Evolutionary conservation across 768 basidiomycete species (phyloP), one percentile per base, ranked within the genome.

Genomic region (Trametes cingulata): DNA sequence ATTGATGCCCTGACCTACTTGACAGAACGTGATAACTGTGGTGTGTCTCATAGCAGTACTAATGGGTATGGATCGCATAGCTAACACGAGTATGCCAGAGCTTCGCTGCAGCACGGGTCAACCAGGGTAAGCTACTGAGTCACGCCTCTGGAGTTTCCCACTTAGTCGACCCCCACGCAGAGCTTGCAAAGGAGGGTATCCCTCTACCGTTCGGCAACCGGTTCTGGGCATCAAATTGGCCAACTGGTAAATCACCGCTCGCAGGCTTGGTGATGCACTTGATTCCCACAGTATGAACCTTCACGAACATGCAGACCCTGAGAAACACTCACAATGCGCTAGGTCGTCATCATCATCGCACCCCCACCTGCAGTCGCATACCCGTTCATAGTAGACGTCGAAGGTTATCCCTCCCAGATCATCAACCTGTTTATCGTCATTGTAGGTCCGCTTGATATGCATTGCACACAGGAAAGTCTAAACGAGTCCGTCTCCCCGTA

Each of bases 171-270:
- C 17, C 1, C 15, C 13, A n/a, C 14, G 3, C 45, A 66, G 67
- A 85, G 52, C 77, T 85, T 2, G 84, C 84, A 3, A 85, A 85
- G 61, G 84, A 84, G 65, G 84, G 84, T 0, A 72, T 85, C 15
- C 83, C 83, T 15, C 75, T 85, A 0, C 83, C 83, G 0, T 83
- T 83, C 51, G 82, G 82, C 2, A 84, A 81, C 61, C 76, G 69
- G 27, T 82, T 85, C 63, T 84, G 82, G 83, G 84, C 84, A 1
- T 82, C 81, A 0, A 85, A 84, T 64, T 83, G 82, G 83, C 82
- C 82, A 0, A 81, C 80, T 0, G 80, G 82, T 7, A 80, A 80
- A 60, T 80, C 84, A 0, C 84, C 84, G 0, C 65, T 84, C 24
- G 82, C 83, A 0, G 84, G 81, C 0, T 74, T 85, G 3, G 77